These are phyloP conservation scores for Artemisia tridentata DNA, from an alignment of 129 eudicot species.

Conservation along the genomic window DNA sequence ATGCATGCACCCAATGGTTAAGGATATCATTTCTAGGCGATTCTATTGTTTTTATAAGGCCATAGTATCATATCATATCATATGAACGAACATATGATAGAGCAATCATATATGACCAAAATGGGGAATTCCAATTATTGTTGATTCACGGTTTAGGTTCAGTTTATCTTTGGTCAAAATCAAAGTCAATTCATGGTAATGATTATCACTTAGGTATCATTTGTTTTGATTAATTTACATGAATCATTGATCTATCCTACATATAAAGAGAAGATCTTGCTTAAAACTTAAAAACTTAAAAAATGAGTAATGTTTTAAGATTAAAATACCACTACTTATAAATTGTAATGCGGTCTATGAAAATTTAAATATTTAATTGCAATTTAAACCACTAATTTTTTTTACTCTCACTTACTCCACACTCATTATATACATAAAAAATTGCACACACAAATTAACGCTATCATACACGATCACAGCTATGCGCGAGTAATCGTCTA, in stretches of 20 bases:
- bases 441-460: no score
- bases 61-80: not conserved
- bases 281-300: not conserved
- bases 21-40: constrained; percentile 17
- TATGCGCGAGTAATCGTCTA: no score
- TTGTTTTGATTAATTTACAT: not conserved
- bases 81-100: no score
- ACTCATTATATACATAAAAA: no score
- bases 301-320: no score
- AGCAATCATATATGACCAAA: not conserved
- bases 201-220: not conserved
- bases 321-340: no score
- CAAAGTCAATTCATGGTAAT: constrained; percentile 13
- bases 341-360: no score
- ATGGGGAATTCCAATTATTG: constrained; percentile 26
- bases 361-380: no score
- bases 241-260: not conserved
- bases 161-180: constrained; percentile 25
- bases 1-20: constrained; percentile 18
- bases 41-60: constrained; percentile 10
- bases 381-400: no score
- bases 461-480: no score
- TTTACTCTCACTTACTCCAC: no score
- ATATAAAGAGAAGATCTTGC: not conserved
- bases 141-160: constrained; percentile 17